Conservation (phyloP, 2,329 filamentous ascomycete species). For the Kalmusia sp. region DNA sequence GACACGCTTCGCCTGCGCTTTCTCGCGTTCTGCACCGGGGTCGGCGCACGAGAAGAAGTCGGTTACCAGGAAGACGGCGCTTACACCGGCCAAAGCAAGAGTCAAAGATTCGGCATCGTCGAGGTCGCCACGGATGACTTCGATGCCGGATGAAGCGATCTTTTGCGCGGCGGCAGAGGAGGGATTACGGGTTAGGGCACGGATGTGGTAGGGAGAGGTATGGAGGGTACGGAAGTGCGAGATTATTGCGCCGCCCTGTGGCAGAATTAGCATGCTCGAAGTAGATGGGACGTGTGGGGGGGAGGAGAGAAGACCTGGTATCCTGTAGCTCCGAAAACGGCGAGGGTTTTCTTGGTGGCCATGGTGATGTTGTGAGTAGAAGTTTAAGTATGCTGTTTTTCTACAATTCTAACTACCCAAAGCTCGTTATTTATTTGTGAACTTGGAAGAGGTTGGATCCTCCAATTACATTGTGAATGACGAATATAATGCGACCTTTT, state of each 20-base stretch:
- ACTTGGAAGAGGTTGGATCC: too few species aligned
- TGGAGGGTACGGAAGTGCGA: not conserved
- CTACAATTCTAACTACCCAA: too few species aligned
- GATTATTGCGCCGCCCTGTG: not conserved
- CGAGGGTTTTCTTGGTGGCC: not conserved
- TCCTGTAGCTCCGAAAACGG: conserved; percentile 1
- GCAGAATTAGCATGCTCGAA: too few species aligned
- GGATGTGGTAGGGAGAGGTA: not conserved
- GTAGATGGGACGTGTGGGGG: not conserved
- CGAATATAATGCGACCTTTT: too few species aligned
- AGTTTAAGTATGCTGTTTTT: too few species aligned
- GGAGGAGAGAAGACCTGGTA: not conserved
- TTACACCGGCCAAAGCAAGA: not conserved
- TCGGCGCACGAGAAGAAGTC: not conserved
- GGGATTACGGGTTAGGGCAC: not conserved
- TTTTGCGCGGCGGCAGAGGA: not conserved
- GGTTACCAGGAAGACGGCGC: not conserved
- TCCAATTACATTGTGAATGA: too few species aligned
- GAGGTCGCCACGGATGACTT: not conserved
- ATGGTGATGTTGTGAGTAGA: not conserved
- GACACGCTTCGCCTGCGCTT: not conserved
- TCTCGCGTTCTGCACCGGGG: not conserved
- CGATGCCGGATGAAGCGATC: not conserved
- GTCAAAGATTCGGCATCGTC: not conserved
- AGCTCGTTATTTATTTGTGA: too few species aligned